Evolutionary conservation across 1,284 basidiomycete species (phyloP).

Genomic region (Ceratobasidium sp.): DNA sequence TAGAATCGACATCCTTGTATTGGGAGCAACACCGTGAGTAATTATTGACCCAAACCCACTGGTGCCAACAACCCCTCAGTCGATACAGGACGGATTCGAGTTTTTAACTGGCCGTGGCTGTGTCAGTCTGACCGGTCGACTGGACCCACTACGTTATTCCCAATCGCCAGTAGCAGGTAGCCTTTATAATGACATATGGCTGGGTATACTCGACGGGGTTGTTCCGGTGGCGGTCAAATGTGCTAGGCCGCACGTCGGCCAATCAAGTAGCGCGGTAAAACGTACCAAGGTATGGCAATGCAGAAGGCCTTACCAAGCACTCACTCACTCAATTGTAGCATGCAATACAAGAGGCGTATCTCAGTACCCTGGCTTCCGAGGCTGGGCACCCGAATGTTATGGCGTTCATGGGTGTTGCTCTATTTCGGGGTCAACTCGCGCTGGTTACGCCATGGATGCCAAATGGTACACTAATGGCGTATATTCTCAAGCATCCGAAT

Average conservation of each 20-base stretch:
- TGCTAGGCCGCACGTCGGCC: neutral
- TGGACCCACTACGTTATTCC: neutral
- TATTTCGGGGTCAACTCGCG: constrained; percentile 2
- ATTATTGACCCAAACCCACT: neutral
- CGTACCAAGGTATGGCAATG: neutral
- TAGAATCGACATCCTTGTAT: no score
- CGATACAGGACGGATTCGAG: neutral
- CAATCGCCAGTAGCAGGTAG: neutral
- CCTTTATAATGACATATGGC: neutral
- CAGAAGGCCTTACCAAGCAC: no score
- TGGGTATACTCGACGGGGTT: neutral
- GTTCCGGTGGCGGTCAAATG: neutral
- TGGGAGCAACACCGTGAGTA: neutral
- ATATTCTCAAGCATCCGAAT: neutral
- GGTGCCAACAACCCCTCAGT: neutral
- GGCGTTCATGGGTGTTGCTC: neutral
- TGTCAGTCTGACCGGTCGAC: neutral
- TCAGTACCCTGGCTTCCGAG: neutral
- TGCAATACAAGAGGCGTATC: neutral
- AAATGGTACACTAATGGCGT: constrained; percentile 1
- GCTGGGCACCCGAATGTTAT: neutral
- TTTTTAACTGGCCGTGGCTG: neutral
- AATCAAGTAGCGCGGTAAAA: neutral
- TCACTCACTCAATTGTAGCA: neutral
- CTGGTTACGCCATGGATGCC: constrained; percentile 14